Evolutionary conservation across 257 asterid genomes (phyloP), one percentile per base, ranked within the genome.

Genomic region (Primulina eburnea): DNA sequence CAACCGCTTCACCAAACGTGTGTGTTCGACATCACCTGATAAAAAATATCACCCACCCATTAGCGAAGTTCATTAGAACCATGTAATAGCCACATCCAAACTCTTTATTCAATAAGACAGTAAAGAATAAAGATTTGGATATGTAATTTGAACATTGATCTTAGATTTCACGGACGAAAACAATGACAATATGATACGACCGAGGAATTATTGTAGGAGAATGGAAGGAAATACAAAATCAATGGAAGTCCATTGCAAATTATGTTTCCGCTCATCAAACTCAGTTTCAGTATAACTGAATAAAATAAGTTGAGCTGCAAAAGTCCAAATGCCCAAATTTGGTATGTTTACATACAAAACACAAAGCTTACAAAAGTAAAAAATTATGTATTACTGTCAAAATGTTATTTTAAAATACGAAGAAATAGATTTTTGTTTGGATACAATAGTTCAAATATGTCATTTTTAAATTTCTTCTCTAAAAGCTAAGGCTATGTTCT

Each of bases 21-120:
- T 94, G 99, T 0, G 0, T 82, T 94, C 97, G 73, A 94, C 97
- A 82, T 94, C 99, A 83, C 99, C 99, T 94, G 84, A 76, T 71
- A 64, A 63, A 66, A 70, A 81, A 32, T 64, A 80, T 71, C 62
- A 87, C 56, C 75, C 72, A 64, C 62, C 37, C 10, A 59, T 65
- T 55, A 71, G 68, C 20, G 60, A 78, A 60, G 20, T 21, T 29
- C 21, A 24, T 24, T 0, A 24, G 56, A 52, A 60, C 43, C 43
- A 65, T 33, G 26, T 67, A 47, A 67, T 34, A 58, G 60, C 60
- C 52, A 28, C 73, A 67, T 71, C 77, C 65, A 66, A 62, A 55
- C 68, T 60, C 65, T 29, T 50, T 8, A 11, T 50, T 47, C 65
- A 68, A 29, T 63, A 16, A 8, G 28, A 47, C 61, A 75, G 64